These are phyloP conservation scores for Pistacia atlantica DNA, from an alignment of 345 rosid genomes.

Conservation along the genomic window DNA sequence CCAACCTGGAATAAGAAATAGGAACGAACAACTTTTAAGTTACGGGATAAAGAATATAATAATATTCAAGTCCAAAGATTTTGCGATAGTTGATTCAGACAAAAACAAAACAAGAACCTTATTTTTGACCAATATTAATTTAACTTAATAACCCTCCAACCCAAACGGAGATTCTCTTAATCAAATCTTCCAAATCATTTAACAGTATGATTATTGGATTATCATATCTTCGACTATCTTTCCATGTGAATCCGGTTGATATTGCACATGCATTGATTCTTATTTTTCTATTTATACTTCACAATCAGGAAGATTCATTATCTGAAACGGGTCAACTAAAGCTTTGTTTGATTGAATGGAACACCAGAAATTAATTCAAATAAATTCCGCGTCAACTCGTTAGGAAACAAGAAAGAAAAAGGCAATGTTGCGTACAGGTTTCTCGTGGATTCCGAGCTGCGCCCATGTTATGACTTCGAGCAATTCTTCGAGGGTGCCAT, in stretches of 20 bases:
- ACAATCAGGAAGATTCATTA: slow-evolving; percentile 8
- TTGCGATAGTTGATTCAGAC: background rate
- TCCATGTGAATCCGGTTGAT: slow-evolving; percentile 44
- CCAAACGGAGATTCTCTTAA: slow-evolving; percentile 25
- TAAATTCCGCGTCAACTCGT: too few relatives aligned
- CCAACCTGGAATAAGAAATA: slow-evolving; percentile 60
- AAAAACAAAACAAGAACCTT: background rate
- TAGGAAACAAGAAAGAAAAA: background rate
- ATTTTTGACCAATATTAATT: slow-evolving; percentile 27
- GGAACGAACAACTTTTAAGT: background rate
- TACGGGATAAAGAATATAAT: background rate
- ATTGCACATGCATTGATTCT: slow-evolving; percentile 51
- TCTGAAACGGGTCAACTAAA: slow-evolving; percentile 18
- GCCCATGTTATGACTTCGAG: slow-evolving; percentile 99
- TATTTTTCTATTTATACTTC: background rate
- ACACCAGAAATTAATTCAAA: background rate
- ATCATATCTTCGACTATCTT: slow-evolving; percentile 36
- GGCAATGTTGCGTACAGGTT: slow-evolving; percentile 65
- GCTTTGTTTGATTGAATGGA: slow-evolving; percentile 6
- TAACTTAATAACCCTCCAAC: slow-evolving; percentile 22
- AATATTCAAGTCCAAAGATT: slow-evolving; percentile 1
- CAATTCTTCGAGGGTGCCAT: slow-evolving; percentile 93
- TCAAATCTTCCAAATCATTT: slow-evolving; percentile 17
- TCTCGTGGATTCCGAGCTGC: slow-evolving; percentile 91
- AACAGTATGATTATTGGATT: slow-evolving; percentile 22